Percentiles rank a stretch among this genome's conserved stretches.
Evolutionary conservation across 2,329 filamentous ascomycete genomes (phyloP).

Genomic region (Fusarium fracticaudum): DNA sequence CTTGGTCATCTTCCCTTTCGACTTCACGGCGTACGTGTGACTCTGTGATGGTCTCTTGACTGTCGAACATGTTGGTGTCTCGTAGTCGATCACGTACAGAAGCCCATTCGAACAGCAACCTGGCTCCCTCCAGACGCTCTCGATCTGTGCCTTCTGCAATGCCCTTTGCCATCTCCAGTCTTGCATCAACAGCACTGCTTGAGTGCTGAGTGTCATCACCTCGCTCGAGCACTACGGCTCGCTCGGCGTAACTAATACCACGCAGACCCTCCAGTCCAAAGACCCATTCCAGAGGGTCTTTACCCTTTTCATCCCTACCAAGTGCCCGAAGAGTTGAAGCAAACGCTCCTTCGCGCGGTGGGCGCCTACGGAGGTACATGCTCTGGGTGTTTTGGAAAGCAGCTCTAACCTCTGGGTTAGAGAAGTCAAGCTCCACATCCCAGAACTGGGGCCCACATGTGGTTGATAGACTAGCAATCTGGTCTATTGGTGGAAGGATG

Average conservation of each 20-base stretch:
- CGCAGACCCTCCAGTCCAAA: conserved; percentile 69
- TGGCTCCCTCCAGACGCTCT: conserved; percentile 58
- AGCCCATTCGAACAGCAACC: conserved; percentile 66
- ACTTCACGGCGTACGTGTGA: conserved; percentile 25
- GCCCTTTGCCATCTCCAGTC: conserved; percentile 70
- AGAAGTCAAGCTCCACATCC: conserved; percentile 82
- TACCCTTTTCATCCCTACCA: conserved; percentile 54
- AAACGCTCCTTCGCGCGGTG: conserved; percentile 75
- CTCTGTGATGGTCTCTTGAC: conserved; percentile 48
- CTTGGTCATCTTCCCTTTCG: conserved; percentile 33
- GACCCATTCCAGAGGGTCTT: conserved; percentile 75
- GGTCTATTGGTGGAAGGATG: conserved; percentile 70
- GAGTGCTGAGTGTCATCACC: conserved; percentile 60
- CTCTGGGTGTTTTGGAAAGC: conserved; percentile 75
- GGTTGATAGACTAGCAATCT: conserved; percentile 68
- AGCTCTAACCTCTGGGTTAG: conserved; percentile 67
- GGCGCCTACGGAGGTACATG: conserved; percentile 77
- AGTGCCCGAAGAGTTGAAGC: conserved; percentile 78
- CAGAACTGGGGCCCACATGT: conserved; percentile 76
- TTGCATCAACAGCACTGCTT: conserved; percentile 71
- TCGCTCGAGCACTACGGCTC: conserved; percentile 66
- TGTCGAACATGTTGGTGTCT: conserved; percentile 43
- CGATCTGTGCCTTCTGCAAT: conserved; percentile 54
- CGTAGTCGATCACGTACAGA: conserved; percentile 54
- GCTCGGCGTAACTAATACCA: conserved; percentile 72